Conservation (phyloP, 1,284 basidiomycete species). For the Cryptococcus sp. region DNA sequence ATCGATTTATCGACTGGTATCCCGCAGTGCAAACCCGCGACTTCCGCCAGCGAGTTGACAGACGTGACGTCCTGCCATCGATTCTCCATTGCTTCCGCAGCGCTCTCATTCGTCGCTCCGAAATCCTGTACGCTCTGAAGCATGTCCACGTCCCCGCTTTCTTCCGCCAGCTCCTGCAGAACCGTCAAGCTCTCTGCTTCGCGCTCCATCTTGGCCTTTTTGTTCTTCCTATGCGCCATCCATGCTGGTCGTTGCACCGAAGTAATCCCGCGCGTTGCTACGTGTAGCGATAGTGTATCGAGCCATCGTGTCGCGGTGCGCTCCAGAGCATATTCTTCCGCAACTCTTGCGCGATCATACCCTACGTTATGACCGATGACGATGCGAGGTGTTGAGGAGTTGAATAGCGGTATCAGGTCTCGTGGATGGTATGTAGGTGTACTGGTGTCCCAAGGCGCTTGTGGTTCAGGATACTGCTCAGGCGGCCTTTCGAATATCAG, state of each 20-base stretch:
- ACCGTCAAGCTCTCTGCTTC: slow-evolving; percentile 45
- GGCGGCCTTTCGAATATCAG: slow-evolving; percentile 69
- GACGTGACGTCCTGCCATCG: slow-evolving; percentile 91
- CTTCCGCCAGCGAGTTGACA: slow-evolving; percentile 87
- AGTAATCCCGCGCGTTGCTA: slow-evolving; percentile 91
- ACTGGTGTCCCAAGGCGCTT: slow-evolving; percentile 35
- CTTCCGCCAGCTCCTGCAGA: slow-evolving; percentile 55
- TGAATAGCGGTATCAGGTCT: slow-evolving; percentile 47
- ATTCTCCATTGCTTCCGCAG: slow-evolving; percentile 36
- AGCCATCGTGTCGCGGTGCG: slow-evolving; percentile 78
- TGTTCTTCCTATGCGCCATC: slow-evolving; percentile 69
- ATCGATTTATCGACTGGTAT: slow-evolving; percentile 78
- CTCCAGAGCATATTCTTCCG: slow-evolving; percentile 78
- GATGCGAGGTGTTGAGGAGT: slow-evolving; percentile 58
- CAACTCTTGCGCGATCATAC: slow-evolving; percentile 82
- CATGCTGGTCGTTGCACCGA: slow-evolving; percentile 92
- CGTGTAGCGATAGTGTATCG: slow-evolving; percentile 94
- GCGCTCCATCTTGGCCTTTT: slow-evolving; percentile 49
- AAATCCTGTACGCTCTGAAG: slow-evolving; percentile 30
- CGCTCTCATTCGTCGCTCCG: slow-evolving; percentile 43
- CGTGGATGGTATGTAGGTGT: slow-evolving; percentile 28
- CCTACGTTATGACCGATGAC: slow-evolving; percentile 94
- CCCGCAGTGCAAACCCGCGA: slow-evolving; percentile 85
- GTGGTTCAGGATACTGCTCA: slow-evolving; percentile 3
- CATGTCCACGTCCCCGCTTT: slow-evolving; percentile 56